phyloP scores from a whole-genome alignment of 2,329 filamentous ascomycete species.

The Tetracladium maxilliforme region DNA sequence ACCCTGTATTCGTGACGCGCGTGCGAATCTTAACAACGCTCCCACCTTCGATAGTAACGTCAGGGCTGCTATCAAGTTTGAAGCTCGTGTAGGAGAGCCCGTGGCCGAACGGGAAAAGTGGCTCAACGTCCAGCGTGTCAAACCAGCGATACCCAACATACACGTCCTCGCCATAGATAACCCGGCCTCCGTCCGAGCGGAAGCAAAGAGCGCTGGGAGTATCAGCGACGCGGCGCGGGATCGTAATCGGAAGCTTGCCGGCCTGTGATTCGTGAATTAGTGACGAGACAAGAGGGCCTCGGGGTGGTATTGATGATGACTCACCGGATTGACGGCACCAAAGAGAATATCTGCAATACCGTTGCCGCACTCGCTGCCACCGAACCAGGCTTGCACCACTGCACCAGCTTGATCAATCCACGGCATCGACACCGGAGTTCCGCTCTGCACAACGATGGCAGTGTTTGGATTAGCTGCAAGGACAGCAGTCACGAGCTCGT shows the following conservation, averaged over 20 bases:
- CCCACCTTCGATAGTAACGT: too few relatives aligned
- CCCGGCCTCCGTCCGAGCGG: constrained; percentile 35
- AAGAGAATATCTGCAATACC: constrained; percentile 49
- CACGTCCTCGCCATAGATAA: constrained; percentile 48
- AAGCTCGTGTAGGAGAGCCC: constrained; percentile 46
- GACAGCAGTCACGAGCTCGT: constrained; percentile 29
- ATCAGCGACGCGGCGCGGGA: constrained; percentile 38
- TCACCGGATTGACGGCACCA: constrained; percentile 44
- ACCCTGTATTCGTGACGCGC: constrained; percentile 9
- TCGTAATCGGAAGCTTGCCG: constrained; percentile 44
- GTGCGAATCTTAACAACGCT: constrained; percentile 1
- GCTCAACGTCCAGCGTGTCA: constrained; percentile 37
- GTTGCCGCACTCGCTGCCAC: constrained; percentile 51
- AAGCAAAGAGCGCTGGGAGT: constrained; percentile 49
- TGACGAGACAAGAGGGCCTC: neutral
- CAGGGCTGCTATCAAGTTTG: too few relatives aligned
- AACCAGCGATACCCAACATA: constrained; percentile 52
- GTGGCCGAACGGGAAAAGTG: constrained; percentile 46
- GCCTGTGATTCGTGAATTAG: constrained; percentile 7
- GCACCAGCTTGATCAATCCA: constrained; percentile 26
- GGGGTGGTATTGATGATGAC: too few relatives aligned
- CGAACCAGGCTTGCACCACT: constrained; percentile 31
- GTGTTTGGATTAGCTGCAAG: constrained; percentile 40
- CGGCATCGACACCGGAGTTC: constrained; percentile 40
- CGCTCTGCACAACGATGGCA: constrained; percentile 45